Evolutionary conservation across 1,139 yeast genomes (phyloP), one percentile per base, ranked within the genome.

Genomic region (Geotrichum macrosporum): DNA sequence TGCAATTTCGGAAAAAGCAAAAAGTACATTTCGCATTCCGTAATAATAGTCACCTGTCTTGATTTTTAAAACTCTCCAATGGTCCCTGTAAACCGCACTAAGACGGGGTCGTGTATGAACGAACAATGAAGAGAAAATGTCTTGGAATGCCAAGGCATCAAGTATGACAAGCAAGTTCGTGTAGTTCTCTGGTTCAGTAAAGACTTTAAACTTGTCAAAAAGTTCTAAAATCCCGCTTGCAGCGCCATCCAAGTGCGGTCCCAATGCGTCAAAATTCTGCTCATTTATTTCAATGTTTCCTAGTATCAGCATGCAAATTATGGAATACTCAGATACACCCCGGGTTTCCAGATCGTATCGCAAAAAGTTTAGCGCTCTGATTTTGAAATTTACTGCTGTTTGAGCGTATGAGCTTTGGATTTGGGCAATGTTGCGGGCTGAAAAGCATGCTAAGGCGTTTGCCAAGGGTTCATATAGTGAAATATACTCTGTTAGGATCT

Each of bases 231-330:
- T 27, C 5, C 50, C 50, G 16, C 35, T 37, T n/a, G 44, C 30
- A 4, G 50, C 50, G 3, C 50, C 44, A 15, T 47, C 50, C 9
- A 47, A 20, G 29, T 47, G 50, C 19, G 34, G 44, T 6, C 8
- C 21, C 47, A 44, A 47, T 12, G 41, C 31, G 27, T 38, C 44
- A 3, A 27, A 15, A 20, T 37, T 37, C 5, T 15, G 35, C 21
- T 47, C 50, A 16, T 42, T 29, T 37, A 47, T 42, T 38, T 47
- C 50, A 35, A 43, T 35, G 38, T 42, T 34, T 12, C 44, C 43
- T 10, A 47, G 26, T 3, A 38, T 39, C 13, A 47, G 44, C 44
- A 47, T 47, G 41, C 50, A 47, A 4, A 35, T 30, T 10, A 47
- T 38, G 5, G 50, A 47, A 10, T 37, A 33, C 27, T 42, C 41